Percentiles rank a stretch among this genome's conserved stretches.
phyloP scores from a whole-genome alignment of 2,329 filamentous ascomycete species.

The Hymenoscyphus infarciens region DNA sequence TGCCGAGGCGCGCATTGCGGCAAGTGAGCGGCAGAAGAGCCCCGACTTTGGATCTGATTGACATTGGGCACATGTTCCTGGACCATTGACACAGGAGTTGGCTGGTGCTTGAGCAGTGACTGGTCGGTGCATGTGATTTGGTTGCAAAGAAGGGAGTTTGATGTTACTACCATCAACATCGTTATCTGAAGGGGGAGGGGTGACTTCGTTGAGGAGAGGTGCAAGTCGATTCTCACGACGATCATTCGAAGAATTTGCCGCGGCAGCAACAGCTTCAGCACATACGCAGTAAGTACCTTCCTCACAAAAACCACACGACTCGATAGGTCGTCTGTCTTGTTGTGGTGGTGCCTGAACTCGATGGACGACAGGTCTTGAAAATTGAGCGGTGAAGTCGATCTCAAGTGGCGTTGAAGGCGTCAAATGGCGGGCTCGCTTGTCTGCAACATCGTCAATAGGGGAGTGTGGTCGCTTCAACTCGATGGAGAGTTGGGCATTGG shows the following conservation, averaged over 20 bases:
- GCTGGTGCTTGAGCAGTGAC: slow-evolving; percentile 20
- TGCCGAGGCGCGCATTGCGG: slow-evolving; percentile 49
- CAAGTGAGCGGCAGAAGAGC: slow-evolving; percentile 77
- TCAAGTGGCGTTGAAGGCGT: slow-evolving; percentile 50
- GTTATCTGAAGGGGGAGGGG: slow-evolving; percentile 49
- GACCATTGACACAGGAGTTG: slow-evolving; percentile 51
- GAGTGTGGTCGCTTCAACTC: slow-evolving; percentile 35
- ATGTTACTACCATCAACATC: slow-evolving; percentile 56
- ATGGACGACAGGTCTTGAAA: slow-evolving; percentile 40
- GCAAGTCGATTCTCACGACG: slow-evolving; percentile 37
- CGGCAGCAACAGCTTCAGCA: slow-evolving; percentile 54
- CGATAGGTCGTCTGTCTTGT: slow-evolving; percentile 44
- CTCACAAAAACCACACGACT: slow-evolving; percentile 78
- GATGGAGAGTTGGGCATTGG: slow-evolving; percentile 9
- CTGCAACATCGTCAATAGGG: slow-evolving; percentile 33
- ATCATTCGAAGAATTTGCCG: slow-evolving; percentile 34
- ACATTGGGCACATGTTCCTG: slow-evolving; percentile 77
- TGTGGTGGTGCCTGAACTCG: slow-evolving; percentile 25
- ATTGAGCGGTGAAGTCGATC: slow-evolving; percentile 70
- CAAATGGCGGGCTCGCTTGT: slow-evolving; percentile 55
- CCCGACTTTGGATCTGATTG: slow-evolving; percentile 73
- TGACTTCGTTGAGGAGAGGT: slow-evolving; percentile 47
- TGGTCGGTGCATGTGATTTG: slow-evolving; percentile 34
- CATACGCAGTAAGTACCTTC: slow-evolving; percentile 81
- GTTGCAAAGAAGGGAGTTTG: slow-evolving; percentile 51